Evolutionary conservation across 306 rosid genomes (phyloP), one percentile per base, ranked within the genome.

Genomic region (Coriaria nepalensis): DNA sequence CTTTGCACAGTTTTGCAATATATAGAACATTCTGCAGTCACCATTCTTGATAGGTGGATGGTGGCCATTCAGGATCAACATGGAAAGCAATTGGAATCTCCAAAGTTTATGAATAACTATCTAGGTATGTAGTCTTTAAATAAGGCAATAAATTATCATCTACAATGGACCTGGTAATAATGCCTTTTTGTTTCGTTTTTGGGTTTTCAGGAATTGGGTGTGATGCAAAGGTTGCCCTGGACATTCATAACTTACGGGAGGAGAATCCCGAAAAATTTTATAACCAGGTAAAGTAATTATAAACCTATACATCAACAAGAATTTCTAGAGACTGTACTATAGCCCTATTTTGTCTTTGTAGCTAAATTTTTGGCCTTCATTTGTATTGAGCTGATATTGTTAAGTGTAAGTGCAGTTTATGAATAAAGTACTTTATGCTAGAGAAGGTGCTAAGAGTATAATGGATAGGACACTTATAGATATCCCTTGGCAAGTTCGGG

Each of bases 221-320:
- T 57, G 98, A 92, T 76, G 98, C 98, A 20, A 92, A 92, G 74
- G 98, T 92, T 75, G 95, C 95, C 71, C 71, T 92, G 66, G 98
- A 92, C 68, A 92, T 92, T 62, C 96, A 92, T 79, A 92, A 85
- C 71, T 61, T 92, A 49, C 85, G 98, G 47, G 98, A 92, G 73
- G 98, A 92, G 69, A 92, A 92, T 71, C 98, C 98, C 12, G 98
- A 85, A 40, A 92, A 82, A 73, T 92, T 92, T 57, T 92, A 82
- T 68, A 92, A 92, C 68, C 98, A 92, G 98, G 98, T 90, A 50
- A 69, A 20, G 29, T 20, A 1, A 20, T 20, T n/a, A 11, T 9
- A 47, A 4, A 36, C 42, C 49, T 11, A 41, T 20, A 12, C 40
- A 53, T 40, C 9, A 39, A 42, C 39, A 37, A 6, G 20, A 10